Percentiles rank a stretch among this genome's conserved stretches.
Conservation (phyloP, 306 rosid genomes). For the Rosa rugosa region DNA sequence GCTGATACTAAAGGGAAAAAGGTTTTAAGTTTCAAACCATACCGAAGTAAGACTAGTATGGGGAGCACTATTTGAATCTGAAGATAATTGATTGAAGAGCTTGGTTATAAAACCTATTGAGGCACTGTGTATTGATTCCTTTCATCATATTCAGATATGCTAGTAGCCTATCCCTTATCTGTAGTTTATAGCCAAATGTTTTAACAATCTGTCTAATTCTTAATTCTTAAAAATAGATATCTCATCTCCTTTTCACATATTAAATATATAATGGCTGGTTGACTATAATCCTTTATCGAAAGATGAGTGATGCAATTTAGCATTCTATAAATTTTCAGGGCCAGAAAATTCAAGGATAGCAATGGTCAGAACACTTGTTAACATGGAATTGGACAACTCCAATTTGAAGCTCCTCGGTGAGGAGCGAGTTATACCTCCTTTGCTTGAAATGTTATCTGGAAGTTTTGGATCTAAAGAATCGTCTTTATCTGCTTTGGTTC, state of each 20-base stretch:
- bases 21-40: background rate
- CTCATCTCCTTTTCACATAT: background rate
- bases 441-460: constrained; percentile 63
- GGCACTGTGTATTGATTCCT: background rate
- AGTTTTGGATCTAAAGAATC: constrained; percentile 46
- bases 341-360: constrained; percentile 59
- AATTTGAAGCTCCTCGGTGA: constrained; percentile 66
- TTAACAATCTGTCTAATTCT: background rate
- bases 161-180: background rate
- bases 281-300: constrained; percentile 5
- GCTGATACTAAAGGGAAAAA: background rate
- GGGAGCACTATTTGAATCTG: background rate
- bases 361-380: constrained; percentile 50
- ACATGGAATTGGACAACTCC: constrained; percentile 48
- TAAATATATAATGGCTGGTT: background rate
- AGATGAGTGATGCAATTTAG: constrained; percentile 18
- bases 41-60: background rate
- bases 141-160: constrained; percentile 1
- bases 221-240: background rate
- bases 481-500: constrained; percentile 59
- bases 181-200: background rate
- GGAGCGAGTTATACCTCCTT: constrained; percentile 69
- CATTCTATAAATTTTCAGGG: constrained; percentile 48
- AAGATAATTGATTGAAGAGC: background rate
- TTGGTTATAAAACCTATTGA: background rate